Percentiles rank a stretch among this genome's conserved stretches.
These are phyloP conservation scores for Aspergillus haitiensis DNA, from an alignment of 495 filamentous ascomycete species.

Conservation along the genomic window DNA sequence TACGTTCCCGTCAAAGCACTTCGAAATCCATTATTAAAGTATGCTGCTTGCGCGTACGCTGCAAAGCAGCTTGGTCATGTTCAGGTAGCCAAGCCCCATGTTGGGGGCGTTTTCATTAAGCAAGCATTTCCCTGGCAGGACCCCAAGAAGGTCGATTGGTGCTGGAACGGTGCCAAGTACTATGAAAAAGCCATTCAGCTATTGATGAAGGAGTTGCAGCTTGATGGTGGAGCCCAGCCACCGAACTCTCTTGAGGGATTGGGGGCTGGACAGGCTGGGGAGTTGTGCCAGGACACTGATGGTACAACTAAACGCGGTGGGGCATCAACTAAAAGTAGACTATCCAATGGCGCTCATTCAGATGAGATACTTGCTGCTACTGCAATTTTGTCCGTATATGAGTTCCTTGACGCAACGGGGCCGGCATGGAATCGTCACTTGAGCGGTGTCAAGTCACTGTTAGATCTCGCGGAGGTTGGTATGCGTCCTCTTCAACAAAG, in stretches of 20 bases:
- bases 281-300: slow-evolving; percentile 34
- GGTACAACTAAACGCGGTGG: slow-evolving; percentile 43
- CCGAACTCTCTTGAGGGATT: slow-evolving; percentile 38
- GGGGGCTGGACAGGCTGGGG: slow-evolving; percentile 41
- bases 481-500: slow-evolving; percentile 58
- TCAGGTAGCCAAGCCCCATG: slow-evolving; percentile 48
- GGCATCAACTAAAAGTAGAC: slow-evolving; percentile 40
- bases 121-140: slow-evolving; percentile 56
- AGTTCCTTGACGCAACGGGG: slow-evolving; percentile 61
- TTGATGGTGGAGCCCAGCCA: slow-evolving; percentile 42
- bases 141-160: slow-evolving; percentile 50
- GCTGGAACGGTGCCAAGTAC: slow-evolving; percentile 58
- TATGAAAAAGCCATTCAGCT: slow-evolving; percentile 65
- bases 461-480: slow-evolving; percentile 63
- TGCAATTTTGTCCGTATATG: slow-evolving; percentile 64
- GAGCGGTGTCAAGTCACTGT: slow-evolving; percentile 61
- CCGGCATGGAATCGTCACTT: slow-evolving; percentile 65
- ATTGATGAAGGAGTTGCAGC: slow-evolving; percentile 58
- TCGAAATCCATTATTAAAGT: slow-evolving; percentile 57
- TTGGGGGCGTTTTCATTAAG: slow-evolving; percentile 48
- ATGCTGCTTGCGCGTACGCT: slow-evolving; percentile 60
- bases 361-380: slow-evolving; percentile 64
- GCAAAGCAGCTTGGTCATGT: slow-evolving; percentile 63
- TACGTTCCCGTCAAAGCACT: slow-evolving; percentile 58
- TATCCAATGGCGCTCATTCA: slow-evolving; percentile 48